These are phyloP conservation scores for Fusarium sp. DNA, from an alignment of 2,329 filamentous ascomycete genomes.

Conservation along the genomic window DNA sequence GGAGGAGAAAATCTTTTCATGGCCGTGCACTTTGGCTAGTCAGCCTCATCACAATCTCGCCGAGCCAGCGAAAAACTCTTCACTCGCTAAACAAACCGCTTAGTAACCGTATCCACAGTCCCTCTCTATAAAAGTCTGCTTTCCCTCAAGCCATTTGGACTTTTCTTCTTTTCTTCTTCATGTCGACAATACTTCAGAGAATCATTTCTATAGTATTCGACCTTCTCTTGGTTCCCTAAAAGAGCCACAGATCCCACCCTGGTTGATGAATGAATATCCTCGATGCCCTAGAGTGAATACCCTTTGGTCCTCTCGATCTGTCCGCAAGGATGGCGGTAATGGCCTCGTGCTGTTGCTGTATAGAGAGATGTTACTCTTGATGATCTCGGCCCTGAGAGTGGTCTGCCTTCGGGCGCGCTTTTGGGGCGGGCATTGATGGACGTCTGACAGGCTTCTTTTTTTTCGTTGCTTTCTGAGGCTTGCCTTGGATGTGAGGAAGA, in stretches of 20 bases:
- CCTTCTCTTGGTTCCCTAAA: conserved; percentile 91
- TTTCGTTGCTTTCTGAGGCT: conserved; percentile 67
- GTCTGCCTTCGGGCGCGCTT: conserved; percentile 82
- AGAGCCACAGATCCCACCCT: conserved; percentile 88
- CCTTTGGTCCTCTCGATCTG: conserved; percentile 43
- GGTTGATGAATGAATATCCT: conserved; percentile 72
- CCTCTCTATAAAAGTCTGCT: conserved; percentile 28
- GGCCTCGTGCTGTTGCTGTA: conserved; percentile 64
- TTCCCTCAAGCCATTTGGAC: conserved; percentile 44
- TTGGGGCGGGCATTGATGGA: conserved; percentile 86
- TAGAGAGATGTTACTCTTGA: conserved; percentile 81
- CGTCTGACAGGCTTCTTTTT: conserved; percentile 81
- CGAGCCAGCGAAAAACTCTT: background rate
- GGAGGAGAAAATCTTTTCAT: background rate
- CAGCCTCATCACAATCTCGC: conserved; percentile 12
- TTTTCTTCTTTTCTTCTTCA: conserved; percentile 66
- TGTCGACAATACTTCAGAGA: conserved; percentile 78
- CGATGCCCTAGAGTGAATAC: conserved; percentile 65
- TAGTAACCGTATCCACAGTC: background rate
- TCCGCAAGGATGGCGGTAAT: conserved; percentile 67
- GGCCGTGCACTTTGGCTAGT: conserved; percentile 8
- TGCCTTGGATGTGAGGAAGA: conserved; percentile 66
- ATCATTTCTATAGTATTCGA: conserved; percentile 99
- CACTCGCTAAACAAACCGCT: background rate
- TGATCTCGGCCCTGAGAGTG: conserved; percentile 86